Percentiles rank a stretch among this genome's conserved stretches.
These are phyloP conservation scores for Chondrus crispus DNA, from an alignment of 23 red algal genomes.

Conservation along the genomic window DNA sequence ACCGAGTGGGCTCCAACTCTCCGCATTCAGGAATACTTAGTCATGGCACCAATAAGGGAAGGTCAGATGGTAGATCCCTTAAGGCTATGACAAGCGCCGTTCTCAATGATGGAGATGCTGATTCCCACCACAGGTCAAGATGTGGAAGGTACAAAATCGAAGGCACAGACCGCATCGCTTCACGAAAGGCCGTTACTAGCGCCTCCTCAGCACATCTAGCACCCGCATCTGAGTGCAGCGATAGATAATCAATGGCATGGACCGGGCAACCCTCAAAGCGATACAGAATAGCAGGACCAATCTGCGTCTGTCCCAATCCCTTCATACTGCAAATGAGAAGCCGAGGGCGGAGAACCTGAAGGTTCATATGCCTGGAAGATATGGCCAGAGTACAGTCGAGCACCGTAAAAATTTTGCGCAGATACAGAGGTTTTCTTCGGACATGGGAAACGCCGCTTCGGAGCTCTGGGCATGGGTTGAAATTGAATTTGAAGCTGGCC, in stretches of 20 bases:
- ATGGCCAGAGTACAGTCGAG: too few relatives aligned
- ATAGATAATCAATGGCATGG: slow-evolving; percentile 73
- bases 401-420: not conserved
- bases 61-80: slow-evolving; percentile 61
- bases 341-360: slow-evolving; percentile 66
- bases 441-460: slow-evolving; percentile 28
- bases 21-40: too few relatives aligned
- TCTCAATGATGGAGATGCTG: slow-evolving; percentile 30
- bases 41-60: slow-evolving; percentile 75
- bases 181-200: slow-evolving; percentile 69
- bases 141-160: slow-evolving; percentile 85
- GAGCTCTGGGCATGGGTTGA: slow-evolving; percentile 10
- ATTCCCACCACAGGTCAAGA: slow-evolving; percentile 72
- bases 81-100: slow-evolving; percentile 50
- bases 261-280: slow-evolving; percentile 69
- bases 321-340: slow-evolving; percentile 62
- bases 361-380: too few relatives aligned
- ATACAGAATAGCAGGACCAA: slow-evolving; percentile 71
- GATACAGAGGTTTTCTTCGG: slow-evolving; percentile 30
- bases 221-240: slow-evolving; percentile 57
- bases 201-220: slow-evolving; percentile 74
- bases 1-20: too few relatives aligned
- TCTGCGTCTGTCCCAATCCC: slow-evolving; percentile 74
- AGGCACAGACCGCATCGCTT: slow-evolving; percentile 64
- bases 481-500: not conserved